phyloP scores from a whole-genome alignment of 768 basidiomycete species.

The Tulasnella sp. region DNA sequence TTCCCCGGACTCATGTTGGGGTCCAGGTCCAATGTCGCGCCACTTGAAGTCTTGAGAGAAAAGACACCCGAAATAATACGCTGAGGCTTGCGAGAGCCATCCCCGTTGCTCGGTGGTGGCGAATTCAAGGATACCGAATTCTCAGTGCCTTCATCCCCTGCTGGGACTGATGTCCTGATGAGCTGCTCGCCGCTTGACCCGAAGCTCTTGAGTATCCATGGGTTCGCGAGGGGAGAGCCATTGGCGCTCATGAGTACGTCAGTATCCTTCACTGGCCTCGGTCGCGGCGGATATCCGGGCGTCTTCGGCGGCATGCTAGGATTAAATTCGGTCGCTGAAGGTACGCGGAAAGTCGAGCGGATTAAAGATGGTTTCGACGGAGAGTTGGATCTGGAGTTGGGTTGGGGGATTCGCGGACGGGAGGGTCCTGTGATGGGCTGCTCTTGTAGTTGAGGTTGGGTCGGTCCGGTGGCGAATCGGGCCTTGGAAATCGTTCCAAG shows the following conservation, averaged over 20 bases:
- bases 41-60: constrained; percentile 20
- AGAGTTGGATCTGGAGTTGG: background rate
- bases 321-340: constrained; percentile 21
- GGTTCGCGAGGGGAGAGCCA: constrained; percentile 25
- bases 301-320: constrained; percentile 25
- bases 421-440: background rate
- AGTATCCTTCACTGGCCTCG: constrained; percentile 17
- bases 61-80: constrained; percentile 14
- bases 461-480: background rate
- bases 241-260: constrained; percentile 25
- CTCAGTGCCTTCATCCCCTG: constrained; percentile 20
- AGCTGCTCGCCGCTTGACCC: constrained; percentile 21
- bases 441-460: background rate
- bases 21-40: constrained; percentile 24
- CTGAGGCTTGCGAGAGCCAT: background rate
- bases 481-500: background rate
- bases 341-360: constrained; percentile 1
- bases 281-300: constrained; percentile 22
- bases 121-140: background rate
- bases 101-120: background rate
- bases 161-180: constrained; percentile 20
- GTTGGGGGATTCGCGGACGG: background rate
- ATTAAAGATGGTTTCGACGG: background rate
- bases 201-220: constrained; percentile 19
- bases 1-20: constrained; percentile 21